Evolutionary conservation across 2,329 filamentous ascomycete genomes (phyloP).

Genomic region (Ploettnerulaceae sp.): DNA sequence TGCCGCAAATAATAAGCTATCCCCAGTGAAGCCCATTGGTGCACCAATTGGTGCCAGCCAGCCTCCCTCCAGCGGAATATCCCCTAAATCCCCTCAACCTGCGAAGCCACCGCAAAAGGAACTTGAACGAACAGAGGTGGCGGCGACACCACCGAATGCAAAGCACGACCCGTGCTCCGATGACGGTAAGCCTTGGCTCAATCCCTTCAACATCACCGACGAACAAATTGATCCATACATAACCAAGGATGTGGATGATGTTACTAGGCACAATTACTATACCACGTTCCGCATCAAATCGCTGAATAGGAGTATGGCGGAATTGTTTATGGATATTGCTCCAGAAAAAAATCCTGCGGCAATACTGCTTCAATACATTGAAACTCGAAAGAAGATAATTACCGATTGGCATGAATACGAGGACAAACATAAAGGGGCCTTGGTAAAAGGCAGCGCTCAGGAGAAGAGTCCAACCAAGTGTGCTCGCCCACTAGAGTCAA

Average conservation of each 20-base stretch:
- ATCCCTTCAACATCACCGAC: slow-evolving; percentile 18
- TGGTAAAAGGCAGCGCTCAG: neutral
- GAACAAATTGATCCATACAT: slow-evolving; percentile 20
- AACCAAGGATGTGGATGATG: slow-evolving; percentile 23
- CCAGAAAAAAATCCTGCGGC: slow-evolving; percentile 8
- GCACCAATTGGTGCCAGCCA: slow-evolving; percentile 16
- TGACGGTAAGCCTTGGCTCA: slow-evolving; percentile 1
- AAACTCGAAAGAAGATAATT: slow-evolving; percentile 18
- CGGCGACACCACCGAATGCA: no score
- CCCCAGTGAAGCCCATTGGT: slow-evolving; percentile 18
- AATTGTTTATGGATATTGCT: slow-evolving; percentile 20
- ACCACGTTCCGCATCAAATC: slow-evolving; percentile 29
- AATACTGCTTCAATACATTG: slow-evolving; percentile 14
- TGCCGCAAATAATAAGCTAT: slow-evolving; percentile 12
- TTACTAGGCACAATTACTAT: neutral
- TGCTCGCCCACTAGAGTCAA: neutral
- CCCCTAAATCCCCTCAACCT: slow-evolving; percentile 11
- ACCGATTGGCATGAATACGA: slow-evolving; percentile 1
- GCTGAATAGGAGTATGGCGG: slow-evolving; percentile 29
- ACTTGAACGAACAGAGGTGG: slow-evolving; percentile 7
- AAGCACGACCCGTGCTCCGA: no score
- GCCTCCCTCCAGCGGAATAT: slow-evolving; percentile 17
- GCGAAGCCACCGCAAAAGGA: neutral
- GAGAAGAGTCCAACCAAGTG: slow-evolving; percentile 1
- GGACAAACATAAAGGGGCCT: neutral